phyloP scores from a whole-genome alignment of 805 yeast genomes.

The Zygosaccharomyces kombuchaensis region DNA sequence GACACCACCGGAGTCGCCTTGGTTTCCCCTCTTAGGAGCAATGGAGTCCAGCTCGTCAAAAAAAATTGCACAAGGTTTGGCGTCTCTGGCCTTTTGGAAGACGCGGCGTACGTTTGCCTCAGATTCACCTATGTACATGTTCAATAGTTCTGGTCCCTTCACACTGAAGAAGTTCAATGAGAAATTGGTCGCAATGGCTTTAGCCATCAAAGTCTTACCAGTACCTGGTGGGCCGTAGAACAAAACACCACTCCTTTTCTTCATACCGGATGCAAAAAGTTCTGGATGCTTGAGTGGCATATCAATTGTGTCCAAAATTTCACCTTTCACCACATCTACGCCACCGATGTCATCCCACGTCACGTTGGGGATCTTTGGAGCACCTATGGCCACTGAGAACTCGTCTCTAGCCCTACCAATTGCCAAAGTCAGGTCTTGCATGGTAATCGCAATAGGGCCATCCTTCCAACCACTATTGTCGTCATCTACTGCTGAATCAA shows the following conservation, averaged over 20 bases:
- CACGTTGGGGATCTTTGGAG: slow-evolving; percentile 92
- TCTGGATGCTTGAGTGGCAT: slow-evolving; percentile 94
- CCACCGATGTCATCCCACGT: slow-evolving; percentile 99
- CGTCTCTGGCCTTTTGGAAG: slow-evolving; percentile 91
- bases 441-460: slow-evolving; percentile 38
- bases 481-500: slow-evolving; percentile 36
- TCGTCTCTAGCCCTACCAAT: slow-evolving; percentile 79
- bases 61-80: slow-evolving; percentile 95
- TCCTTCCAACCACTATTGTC: slow-evolving; percentile 11
- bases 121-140: slow-evolving; percentile 98
- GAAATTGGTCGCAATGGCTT: slow-evolving; percentile 95
- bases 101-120: slow-evolving; percentile 96
- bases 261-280: slow-evolving; percentile 79
- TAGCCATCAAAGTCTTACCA: slow-evolving; percentile 92
- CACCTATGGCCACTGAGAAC: slow-evolving; percentile 92
- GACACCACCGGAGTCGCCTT: slow-evolving; percentile 98
- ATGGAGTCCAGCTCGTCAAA: slow-evolving; percentile 97
- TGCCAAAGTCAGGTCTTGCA: slow-evolving; percentile 59
- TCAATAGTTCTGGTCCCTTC: slow-evolving; percentile 93
- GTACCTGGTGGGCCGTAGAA: slow-evolving; percentile 99
- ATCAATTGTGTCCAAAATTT: slow-evolving; percentile 91
- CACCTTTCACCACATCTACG: slow-evolving; percentile 81
- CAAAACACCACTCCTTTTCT: slow-evolving; percentile 88
- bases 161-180: slow-evolving; percentile 93
- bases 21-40: slow-evolving; percentile 97